Evolutionary conservation across 2,329 filamentous ascomycete species (phyloP), one percentile per base, ranked within the genome.

Genomic region (Pseudogymnoascus sp.): DNA sequence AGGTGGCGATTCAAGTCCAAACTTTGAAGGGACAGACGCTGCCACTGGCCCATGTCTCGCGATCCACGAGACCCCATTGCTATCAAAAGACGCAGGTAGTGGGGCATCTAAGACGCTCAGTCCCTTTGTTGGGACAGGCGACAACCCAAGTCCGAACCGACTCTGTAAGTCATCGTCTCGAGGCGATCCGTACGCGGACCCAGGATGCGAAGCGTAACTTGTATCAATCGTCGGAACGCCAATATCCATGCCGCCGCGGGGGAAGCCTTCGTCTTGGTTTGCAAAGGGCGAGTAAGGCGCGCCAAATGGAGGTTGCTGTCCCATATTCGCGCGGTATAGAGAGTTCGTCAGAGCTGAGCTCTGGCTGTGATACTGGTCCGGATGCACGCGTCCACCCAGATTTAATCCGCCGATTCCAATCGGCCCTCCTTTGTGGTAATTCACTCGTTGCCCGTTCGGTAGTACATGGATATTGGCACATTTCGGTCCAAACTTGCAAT

Each of bases 401-500:
- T 79, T 85, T 62, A 85, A 68, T 64, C 66, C 76, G 74, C 62
- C 74, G 74, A 55, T 76, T 71, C 68, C 76, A 78, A 33, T 88
- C 79, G 81, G 89, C 78, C 83, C 83, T 70, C 84, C 84, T 72
- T 86, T 86, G 69, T 84, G 81, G 69, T 87, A 87, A 76, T 97
- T 97, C 73, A 97, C 90, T 72, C 93, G 86, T 70, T 91, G 87
- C 64, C 94, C 94, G 75, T 97, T 92, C 68, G 92, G 92, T 58
- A 97, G 87, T 71, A 97, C 89, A 76, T 99, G 94, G 67, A 95
- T 90, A 72, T 97, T 90, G 72, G 93, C 93, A 80, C 94, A 99
- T 77, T 97, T 97, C 66, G 91, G 89, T 65, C 94, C 94, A 74
- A 97, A 99, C 76, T 97, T 97, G 86, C 94, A 99, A 77, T 97